Conservation (phyloP, 139 green algal species). For the Asterochloris sp. region DNA sequence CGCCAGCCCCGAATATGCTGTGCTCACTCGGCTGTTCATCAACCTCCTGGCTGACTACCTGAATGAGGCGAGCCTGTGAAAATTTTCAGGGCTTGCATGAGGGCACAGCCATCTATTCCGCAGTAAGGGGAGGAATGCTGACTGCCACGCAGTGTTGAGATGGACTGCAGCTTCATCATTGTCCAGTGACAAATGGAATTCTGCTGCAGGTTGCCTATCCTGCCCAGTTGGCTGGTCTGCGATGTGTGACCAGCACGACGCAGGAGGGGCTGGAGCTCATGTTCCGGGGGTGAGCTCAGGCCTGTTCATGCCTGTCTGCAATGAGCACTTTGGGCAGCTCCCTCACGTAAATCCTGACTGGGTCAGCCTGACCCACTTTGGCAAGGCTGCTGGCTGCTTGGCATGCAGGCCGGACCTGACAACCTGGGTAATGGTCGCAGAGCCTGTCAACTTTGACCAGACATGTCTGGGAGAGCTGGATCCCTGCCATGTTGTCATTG, state of each 20-base stretch:
- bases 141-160: no score
- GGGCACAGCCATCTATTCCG: no score
- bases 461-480: no score
- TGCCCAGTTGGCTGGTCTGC: slow-evolving; percentile 81
- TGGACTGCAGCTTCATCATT: no score
- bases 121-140: no score
- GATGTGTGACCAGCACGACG: slow-evolving; percentile 31
- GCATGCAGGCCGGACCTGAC: no score
- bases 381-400: no score
- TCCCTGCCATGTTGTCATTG: no score
- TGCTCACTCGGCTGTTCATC: slow-evolving; percentile 66
- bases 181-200: background rate
- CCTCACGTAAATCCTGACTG: no score
- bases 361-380: no score
- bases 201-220: slow-evolving; percentile 58
- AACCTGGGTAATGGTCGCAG: no score
- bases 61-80: slow-evolving; percentile 47
- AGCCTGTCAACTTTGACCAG: no score
- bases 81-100: background rate
- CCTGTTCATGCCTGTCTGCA: background rate
- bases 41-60: slow-evolving; percentile 80
- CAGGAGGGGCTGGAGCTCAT: slow-evolving; percentile 32
- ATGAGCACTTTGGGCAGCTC: background rate
- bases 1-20: slow-evolving; percentile 47
- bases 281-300: slow-evolving; percentile 2